phyloP scores from a whole-genome alignment of 495 filamentous ascomycete species.

The Neurospora sp. region DNA sequence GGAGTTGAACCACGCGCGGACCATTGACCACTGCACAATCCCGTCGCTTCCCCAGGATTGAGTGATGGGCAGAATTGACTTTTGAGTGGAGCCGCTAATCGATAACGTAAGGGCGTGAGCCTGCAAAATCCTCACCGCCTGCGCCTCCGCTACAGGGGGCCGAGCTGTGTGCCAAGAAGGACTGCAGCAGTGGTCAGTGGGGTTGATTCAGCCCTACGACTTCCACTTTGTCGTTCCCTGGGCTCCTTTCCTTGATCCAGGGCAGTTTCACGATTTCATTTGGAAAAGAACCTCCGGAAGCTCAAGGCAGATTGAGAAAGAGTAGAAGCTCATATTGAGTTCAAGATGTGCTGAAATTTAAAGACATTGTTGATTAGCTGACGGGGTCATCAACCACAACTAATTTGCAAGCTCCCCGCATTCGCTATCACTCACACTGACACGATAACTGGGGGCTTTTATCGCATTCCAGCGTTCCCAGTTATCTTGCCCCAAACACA shows the following conservation, averaged over 20 bases:
- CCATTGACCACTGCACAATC: background rate
- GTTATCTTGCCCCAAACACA: background rate
- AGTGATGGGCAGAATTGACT: constrained; percentile 8
- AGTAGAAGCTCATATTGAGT: too few species aligned
- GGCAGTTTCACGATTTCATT: background rate
- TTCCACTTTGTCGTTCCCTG: background rate
- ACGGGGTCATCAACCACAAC: background rate
- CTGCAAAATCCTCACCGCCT: background rate
- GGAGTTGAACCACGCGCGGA: background rate
- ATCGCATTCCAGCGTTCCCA: background rate
- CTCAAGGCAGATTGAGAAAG: too few species aligned
- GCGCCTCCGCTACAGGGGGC: background rate
- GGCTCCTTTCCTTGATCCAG: background rate
- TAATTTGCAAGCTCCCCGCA: background rate
- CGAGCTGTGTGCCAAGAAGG: background rate
- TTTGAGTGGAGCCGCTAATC: constrained; percentile 20
- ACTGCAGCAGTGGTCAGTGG: background rate
- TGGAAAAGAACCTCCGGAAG: background rate
- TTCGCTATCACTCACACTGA: background rate
- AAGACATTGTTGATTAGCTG: background rate
- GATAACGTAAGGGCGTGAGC: background rate
- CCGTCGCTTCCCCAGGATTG: background rate
- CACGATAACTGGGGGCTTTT: background rate
- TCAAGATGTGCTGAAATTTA: background rate
- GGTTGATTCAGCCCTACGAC: background rate